Evolutionary conservation across 2,329 filamentous ascomycete species (phyloP).

Genomic region (Capronia epimyces): DNA sequence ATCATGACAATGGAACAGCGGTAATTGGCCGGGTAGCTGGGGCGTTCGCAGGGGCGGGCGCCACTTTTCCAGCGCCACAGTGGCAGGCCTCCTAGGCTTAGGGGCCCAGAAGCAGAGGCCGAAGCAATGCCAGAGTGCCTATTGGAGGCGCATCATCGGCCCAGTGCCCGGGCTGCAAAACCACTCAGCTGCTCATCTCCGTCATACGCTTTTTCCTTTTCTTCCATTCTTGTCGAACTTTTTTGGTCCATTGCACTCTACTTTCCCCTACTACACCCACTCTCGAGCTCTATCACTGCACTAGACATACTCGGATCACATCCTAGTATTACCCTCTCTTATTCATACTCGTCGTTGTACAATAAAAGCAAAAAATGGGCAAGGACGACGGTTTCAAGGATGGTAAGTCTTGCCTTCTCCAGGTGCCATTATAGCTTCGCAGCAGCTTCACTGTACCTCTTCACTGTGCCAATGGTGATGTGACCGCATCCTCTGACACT

Average conservation of each 20-base stretch:
- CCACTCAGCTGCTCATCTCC: slow-evolving; percentile 11
- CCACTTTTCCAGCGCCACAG: slow-evolving; percentile 15
- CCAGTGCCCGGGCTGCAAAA: not conserved
- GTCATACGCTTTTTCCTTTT: slow-evolving; percentile 21
- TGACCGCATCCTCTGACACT: not conserved
- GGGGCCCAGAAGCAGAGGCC: not conserved
- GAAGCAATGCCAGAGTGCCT: not conserved
- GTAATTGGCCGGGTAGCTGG: slow-evolving; percentile 15
- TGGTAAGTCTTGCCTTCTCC: slow-evolving; percentile 19
- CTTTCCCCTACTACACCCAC: slow-evolving; percentile 14
- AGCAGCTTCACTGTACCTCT: slow-evolving; percentile 19
- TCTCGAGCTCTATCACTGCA: slow-evolving; percentile 13
- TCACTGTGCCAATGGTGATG: not conserved
- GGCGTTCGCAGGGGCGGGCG: too few relatives aligned
- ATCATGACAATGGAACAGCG: slow-evolving; percentile 12
- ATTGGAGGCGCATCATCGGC: not conserved
- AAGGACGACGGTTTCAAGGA: slow-evolving; percentile 28
- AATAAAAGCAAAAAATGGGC: slow-evolving; percentile 25
- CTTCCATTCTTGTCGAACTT: slow-evolving; percentile 15
- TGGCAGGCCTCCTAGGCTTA: too few relatives aligned
- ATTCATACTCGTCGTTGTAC: slow-evolving; percentile 1
- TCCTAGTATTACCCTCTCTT: slow-evolving; percentile 11
- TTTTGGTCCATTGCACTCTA: slow-evolving; percentile 15
- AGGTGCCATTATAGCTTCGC: slow-evolving; percentile 18
- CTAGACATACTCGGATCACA: slow-evolving; percentile 2